phyloP scores from a whole-genome alignment of 2,329 filamentous ascomycete species.

The Fusarium fujikuroi region DNA sequence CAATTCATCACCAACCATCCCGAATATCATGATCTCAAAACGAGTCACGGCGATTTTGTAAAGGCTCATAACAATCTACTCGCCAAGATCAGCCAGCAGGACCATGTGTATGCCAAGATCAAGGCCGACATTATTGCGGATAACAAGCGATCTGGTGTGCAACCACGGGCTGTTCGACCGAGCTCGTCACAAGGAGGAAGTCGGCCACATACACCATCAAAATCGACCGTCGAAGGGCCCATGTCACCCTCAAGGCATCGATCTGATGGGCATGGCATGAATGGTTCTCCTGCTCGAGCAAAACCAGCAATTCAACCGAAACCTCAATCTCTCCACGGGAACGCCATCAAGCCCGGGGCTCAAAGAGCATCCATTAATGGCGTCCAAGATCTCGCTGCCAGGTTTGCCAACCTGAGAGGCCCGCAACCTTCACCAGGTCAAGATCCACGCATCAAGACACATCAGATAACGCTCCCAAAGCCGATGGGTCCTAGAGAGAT shows the following conservation, averaged over 20 bases:
- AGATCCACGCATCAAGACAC: conserved; percentile 64
- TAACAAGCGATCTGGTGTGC: conserved; percentile 70
- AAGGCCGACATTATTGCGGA: conserved; percentile 71
- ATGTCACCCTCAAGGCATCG: conserved; percentile 21
- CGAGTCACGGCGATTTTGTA: conserved; percentile 60
- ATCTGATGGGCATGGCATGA: conserved; percentile 33
- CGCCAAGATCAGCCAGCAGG: conserved; percentile 60
- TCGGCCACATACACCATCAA: conserved; percentile 30
- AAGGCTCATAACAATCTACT: conserved; percentile 62
- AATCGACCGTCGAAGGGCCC: conserved; percentile 13
- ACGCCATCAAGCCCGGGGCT: conserved; percentile 54
- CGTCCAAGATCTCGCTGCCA: conserved; percentile 62
- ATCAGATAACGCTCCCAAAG: conserved; percentile 55
- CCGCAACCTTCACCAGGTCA: conserved; percentile 55
- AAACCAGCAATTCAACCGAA: conserved; percentile 71
- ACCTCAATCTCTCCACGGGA: conserved; percentile 73
- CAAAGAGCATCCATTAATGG: conserved; percentile 45
- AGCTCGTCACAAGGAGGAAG: conserved; percentile 28
- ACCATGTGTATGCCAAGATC: conserved; percentile 64
- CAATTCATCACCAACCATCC: conserved; percentile 80
- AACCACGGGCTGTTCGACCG: conserved; percentile 49
- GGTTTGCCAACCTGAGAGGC: conserved; percentile 68
- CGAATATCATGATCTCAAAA: conserved; percentile 74
- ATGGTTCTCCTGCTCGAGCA: conserved; percentile 43
- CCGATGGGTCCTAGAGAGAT: conserved; percentile 64